Percentiles rank a stretch among this genome's conserved stretches.
Conservation (phyloP, 306 rosid genomes). For the Prunus armeniaca region DNA sequence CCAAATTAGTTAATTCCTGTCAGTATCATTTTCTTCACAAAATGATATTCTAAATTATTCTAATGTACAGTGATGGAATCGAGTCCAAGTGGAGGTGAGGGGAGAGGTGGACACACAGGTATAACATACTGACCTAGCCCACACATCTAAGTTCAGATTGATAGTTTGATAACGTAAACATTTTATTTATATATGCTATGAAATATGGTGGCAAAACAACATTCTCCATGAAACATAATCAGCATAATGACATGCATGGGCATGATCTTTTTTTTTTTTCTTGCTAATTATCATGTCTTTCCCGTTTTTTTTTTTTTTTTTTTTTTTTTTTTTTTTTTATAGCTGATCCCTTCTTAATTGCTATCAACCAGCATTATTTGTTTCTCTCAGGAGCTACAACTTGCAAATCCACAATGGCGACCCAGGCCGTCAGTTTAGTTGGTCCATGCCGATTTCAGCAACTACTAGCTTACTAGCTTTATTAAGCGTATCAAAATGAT, state of each 20-base stretch:
- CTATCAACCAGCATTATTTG: background rate
- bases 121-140: too few species aligned
- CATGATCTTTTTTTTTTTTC: too few species aligned
- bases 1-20: too few species aligned
- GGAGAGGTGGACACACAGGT: too few species aligned
- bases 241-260: background rate
- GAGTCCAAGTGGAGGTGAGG: fast-evolving
- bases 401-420: background rate
- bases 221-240: background rate
- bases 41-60: too few species aligned
- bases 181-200: too few species aligned
- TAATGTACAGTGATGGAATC: too few species aligned
- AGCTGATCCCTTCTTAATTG: background rate
- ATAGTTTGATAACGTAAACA: too few species aligned
- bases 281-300: too few species aligned
- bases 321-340: too few species aligned
- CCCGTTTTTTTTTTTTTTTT: background rate
- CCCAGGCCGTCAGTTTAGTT: background rate
- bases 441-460: background rate
- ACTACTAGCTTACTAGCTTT: background rate
- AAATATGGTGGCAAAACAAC: background rate
- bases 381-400: background rate
- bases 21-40: fast-evolving
- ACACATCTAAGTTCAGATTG: too few species aligned
- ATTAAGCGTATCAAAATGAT: background rate